Evolutionary conservation across 768 basidiomycete species (phyloP).

Genomic region (Tulasnella sp.): DNA sequence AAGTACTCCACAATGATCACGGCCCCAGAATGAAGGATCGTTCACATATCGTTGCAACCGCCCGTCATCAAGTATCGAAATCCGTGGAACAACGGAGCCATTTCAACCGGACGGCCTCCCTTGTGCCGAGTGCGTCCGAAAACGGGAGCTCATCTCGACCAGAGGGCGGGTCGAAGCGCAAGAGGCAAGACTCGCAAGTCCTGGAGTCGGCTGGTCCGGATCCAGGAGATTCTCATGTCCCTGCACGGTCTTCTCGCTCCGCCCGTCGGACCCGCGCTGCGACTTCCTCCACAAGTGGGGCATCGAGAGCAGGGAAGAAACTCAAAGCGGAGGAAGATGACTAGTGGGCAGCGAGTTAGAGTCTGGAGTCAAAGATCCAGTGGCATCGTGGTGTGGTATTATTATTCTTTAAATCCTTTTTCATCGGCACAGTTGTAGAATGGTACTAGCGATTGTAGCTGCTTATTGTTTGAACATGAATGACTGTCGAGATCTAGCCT

Average conservation of each 20-base stretch:
- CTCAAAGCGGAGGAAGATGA: not conserved
- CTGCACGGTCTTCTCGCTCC: not conserved
- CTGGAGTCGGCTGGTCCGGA: not conserved
- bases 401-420: not conserved
- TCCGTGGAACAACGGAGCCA: not conserved
- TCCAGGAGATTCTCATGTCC: not conserved
- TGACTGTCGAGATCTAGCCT: too few relatives aligned
- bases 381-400: not conserved
- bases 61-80: not conserved
- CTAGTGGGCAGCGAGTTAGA: not conserved
- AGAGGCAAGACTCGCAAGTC: not conserved
- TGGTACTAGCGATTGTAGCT: not conserved
- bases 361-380: not conserved
- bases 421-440: not conserved
- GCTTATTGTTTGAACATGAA: not conserved
- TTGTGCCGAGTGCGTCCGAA: not conserved
- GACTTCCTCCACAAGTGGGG: not conserved
- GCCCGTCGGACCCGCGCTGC: not conserved
- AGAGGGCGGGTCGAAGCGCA: not conserved
- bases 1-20: too few relatives aligned
- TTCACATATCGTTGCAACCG: too few relatives aligned
- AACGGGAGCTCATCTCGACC: not conserved
- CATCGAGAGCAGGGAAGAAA: not conserved
- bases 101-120: not conserved
- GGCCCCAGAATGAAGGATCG: too few relatives aligned